Conservation (phyloP, 257 asterid species). For the Nicotiana benthamiana region DNA sequence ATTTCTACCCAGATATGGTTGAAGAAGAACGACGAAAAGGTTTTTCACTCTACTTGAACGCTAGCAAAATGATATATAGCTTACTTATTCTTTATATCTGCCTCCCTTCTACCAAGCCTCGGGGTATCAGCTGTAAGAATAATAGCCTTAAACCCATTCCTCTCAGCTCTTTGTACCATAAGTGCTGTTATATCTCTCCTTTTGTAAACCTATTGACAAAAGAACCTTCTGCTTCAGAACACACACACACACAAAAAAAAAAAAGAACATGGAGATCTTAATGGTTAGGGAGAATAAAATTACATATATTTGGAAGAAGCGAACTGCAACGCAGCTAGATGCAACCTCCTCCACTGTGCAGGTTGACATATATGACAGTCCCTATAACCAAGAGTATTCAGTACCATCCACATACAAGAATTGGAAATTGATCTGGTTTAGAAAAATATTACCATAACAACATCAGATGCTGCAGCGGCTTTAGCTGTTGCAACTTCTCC, state of each 20-base stretch:
- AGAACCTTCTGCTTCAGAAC: conserved; percentile 10
- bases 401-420: neutral
- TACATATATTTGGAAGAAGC: conserved; percentile 63
- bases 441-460: conserved; percentile 43
- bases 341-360: conserved; percentile 63
- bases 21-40: neutral
- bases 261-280: neutral
- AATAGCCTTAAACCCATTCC: conserved; percentile 56
- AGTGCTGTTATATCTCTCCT: conserved; percentile 45
- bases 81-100: conserved; percentile 57
- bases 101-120: conserved; percentile 55
- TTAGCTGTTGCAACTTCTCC: conserved; percentile 73
- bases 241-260: neutral
- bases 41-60: neutral
- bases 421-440: neutral
- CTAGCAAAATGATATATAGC: neutral
- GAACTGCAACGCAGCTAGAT: conserved; percentile 51
- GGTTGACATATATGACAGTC: conserved; percentile 42
- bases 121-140: conserved; percentile 63
- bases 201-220: conserved; percentile 35
- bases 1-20: neutral
- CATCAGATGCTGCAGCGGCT: conserved; percentile 46
- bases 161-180: conserved; percentile 59
- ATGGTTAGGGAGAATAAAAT: neutral
- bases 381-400: conserved; percentile 18